A percentile compares a stretch with the other conserved stretches of the same genome.
These are phyloP conservation scores for Claviceps monticola DNA, from an alignment of 2,329 filamentous ascomycete species.

Conservation along the genomic window DNA sequence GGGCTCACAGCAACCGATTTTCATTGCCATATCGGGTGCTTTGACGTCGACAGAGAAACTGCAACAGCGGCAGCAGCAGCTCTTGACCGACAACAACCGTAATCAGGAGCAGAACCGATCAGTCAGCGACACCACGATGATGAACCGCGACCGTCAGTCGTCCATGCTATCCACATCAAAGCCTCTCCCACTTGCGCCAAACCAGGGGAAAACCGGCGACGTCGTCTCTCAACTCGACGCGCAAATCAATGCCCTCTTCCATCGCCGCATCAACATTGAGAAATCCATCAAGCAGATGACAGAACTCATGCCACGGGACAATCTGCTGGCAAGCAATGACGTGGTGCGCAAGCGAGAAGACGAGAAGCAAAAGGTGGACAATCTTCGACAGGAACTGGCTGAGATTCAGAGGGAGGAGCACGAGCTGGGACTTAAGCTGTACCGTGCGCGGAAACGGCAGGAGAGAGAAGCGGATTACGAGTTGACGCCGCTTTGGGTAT, in stretches of 20 bases:
- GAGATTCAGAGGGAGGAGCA: constrained; percentile 67
- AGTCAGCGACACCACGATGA: constrained; percentile 2
- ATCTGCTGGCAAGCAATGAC: constrained; percentile 51
- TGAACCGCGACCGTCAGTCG: constrained; percentile 9
- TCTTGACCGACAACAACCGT: neutral
- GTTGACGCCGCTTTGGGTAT: constrained; percentile 62
- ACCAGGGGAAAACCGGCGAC: constrained; percentile 44
- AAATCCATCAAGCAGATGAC: constrained; percentile 64
- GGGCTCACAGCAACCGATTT: constrained; percentile 13
- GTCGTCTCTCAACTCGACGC: constrained; percentile 55
- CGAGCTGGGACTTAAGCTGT: constrained; percentile 61
- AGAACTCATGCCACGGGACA: constrained; percentile 60
- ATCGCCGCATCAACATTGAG: constrained; percentile 57
- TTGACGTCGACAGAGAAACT: neutral
- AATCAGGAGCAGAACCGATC: constrained; percentile 1
- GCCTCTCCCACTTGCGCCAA: constrained; percentile 45
- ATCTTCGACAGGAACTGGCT: constrained; percentile 50
- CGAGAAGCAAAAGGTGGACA: constrained; percentile 52
- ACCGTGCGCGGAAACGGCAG: constrained; percentile 60
- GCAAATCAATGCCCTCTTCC: constrained; percentile 48
- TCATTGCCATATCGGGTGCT: constrained; percentile 15
- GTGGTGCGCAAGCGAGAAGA: constrained; percentile 41
- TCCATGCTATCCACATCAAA: constrained; percentile 35
- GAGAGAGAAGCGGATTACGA: constrained; percentile 54
- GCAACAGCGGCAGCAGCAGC: neutral